Conservation (phyloP, 2,329 filamentous ascomycete genomes). For the Penicillium psychrosexuale region DNA sequence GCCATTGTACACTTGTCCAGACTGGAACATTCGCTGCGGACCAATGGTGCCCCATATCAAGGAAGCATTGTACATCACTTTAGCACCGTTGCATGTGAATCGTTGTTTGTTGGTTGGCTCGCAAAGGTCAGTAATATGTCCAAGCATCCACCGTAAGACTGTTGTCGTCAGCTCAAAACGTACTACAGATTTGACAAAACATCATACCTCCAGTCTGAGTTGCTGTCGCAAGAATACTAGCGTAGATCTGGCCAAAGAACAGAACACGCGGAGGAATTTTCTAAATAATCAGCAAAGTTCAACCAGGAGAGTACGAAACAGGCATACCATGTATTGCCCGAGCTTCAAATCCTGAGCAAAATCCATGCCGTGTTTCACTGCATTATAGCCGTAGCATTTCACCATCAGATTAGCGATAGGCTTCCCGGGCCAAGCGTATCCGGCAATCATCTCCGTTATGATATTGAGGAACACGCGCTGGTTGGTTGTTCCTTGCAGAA, state of each 20-base stretch:
- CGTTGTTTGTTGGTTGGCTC: conserved; percentile 30
- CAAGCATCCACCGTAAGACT: conserved; percentile 35
- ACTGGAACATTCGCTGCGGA: conserved; percentile 33
- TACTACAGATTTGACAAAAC: neutral
- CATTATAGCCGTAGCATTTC: conserved; percentile 35
- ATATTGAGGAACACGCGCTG: conserved; percentile 33
- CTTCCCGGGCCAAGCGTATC: conserved; percentile 33
- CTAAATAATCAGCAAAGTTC: neutral
- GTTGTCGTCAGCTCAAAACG: conserved; percentile 1
- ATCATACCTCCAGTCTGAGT: conserved; percentile 33
- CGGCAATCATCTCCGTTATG: conserved; percentile 34
- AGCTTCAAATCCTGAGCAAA: conserved; percentile 35
- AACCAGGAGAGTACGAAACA: too few relatives aligned
- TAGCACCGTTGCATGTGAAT: conserved; percentile 34
- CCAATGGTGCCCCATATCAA: conserved; percentile 37
- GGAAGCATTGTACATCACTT: conserved; percentile 35
- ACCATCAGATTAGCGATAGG: conserved; percentile 39
- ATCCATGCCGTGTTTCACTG: conserved; percentile 34
- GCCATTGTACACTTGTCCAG: conserved; percentile 30
- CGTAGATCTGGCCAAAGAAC: conserved; percentile 36
- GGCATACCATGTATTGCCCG: conserved; percentile 31
- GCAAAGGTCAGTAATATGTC: conserved; percentile 30
- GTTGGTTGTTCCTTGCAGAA: conserved; percentile 34
- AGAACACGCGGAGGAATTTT: conserved; percentile 33
- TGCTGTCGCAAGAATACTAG: conserved; percentile 32